These are phyloP conservation scores for Cicer judaicum DNA, from an alignment of 306 rosid species.

Conservation along the genomic window DNA sequence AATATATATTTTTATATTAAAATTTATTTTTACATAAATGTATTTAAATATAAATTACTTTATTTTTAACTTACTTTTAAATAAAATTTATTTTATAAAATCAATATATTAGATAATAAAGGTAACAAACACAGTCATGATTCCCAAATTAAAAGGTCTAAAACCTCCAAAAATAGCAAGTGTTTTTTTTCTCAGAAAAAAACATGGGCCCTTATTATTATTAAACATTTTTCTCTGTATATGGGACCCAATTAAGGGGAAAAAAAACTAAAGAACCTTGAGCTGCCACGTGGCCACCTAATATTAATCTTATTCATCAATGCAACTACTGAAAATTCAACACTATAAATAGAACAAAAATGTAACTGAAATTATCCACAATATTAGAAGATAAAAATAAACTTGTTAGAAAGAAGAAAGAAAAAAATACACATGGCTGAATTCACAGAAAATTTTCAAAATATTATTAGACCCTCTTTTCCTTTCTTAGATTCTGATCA, in stretches of 20 bases:
- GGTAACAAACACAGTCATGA: constrained; percentile 23
- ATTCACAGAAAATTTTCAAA: constrained; percentile 64
- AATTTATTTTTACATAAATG: too few relatives aligned
- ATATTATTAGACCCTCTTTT: constrained; percentile 57
- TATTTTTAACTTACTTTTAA: too few relatives aligned
- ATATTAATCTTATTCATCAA: constrained; percentile 45
- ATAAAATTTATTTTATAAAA: too few relatives aligned
- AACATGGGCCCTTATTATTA: constrained; percentile 54
- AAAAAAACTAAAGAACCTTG: constrained; percentile 52
- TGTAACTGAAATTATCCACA: constrained; percentile 56
- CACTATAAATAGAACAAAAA: constrained; percentile 55
- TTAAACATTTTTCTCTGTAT: constrained; percentile 58
- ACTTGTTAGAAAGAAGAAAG: constrained; percentile 18
- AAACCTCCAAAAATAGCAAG: constrained; percentile 44
- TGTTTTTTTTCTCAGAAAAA: constrained; percentile 45
- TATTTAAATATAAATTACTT: too few relatives aligned
- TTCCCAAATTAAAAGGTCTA: constrained; percentile 33
- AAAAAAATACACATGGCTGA: constrained; percentile 70
- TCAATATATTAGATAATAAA: constrained; percentile 10
- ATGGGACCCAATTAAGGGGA: constrained; percentile 63
- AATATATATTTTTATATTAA: too few relatives aligned
- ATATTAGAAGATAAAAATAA: constrained; percentile 37
- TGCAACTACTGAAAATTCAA: constrained; percentile 40
- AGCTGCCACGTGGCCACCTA: constrained; percentile 75
- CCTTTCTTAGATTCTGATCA: constrained; percentile 68